Evolutionary conservation across 129 eudicot genomes (phyloP).

Genomic region (Lactuca sativa): DNA sequence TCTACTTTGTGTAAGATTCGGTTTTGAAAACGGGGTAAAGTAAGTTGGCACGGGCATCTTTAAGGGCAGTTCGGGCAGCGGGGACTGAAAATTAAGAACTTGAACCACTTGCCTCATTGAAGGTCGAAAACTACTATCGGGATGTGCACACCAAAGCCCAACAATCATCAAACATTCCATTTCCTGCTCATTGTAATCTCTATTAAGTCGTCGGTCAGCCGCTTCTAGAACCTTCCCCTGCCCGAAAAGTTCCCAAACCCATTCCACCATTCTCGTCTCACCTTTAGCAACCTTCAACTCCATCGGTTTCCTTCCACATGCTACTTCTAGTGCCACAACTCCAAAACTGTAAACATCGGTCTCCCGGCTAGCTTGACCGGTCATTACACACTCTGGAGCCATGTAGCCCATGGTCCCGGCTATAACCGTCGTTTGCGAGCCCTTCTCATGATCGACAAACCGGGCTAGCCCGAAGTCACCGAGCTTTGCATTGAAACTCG

Average conservation of each 20-base stretch:
- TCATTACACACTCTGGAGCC: conserved; percentile 54
- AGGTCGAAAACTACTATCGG: conserved; percentile 39
- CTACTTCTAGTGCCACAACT: conserved; percentile 45
- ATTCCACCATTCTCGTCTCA: conserved; percentile 29
- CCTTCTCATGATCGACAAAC: conserved; percentile 47
- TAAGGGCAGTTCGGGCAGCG: conserved; percentile 32
- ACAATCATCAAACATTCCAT: conserved; percentile 49
- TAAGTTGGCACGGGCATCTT: conserved; percentile 43
- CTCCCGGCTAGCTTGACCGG: conserved; percentile 46
- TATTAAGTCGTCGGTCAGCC: conserved; percentile 30
- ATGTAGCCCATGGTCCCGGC: conserved; percentile 61
- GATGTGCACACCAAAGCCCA: conserved; percentile 57
- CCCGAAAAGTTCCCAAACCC: conserved; percentile 53
- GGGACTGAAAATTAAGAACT: conserved; percentile 42
- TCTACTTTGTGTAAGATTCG: conserved; percentile 17
- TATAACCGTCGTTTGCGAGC: conserved; percentile 40
- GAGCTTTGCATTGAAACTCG: conserved; percentile 45
- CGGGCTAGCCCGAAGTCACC: conserved; percentile 61
- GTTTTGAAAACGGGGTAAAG: conserved; percentile 21
- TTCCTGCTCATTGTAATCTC: conserved; percentile 30
- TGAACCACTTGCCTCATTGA: conserved; percentile 43
- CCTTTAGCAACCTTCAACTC: conserved; percentile 20
- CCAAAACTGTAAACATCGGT: conserved; percentile 63
- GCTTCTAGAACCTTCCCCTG: conserved; percentile 39
- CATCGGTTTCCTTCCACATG: conserved; percentile 44